Evolutionary conservation across 495 filamentous ascomycete species (phyloP).

Genomic region (Podospora sp.): DNA sequence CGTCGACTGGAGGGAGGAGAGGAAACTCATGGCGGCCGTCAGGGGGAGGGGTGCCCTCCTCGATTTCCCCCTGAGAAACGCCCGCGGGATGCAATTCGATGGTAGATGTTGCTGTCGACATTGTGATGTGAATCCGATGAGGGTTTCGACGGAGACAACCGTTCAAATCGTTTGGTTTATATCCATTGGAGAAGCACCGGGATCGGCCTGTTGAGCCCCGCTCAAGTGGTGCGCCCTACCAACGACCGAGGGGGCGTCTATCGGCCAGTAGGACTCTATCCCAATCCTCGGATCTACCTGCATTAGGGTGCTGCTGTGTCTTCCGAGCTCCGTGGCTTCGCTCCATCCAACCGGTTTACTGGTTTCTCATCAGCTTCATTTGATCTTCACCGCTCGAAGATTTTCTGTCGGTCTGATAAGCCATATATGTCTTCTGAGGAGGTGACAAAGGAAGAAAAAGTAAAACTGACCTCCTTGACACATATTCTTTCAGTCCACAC

Average conservation of each 20-base stretch:
- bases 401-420: too few relatives aligned
- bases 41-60: neutral
- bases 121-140: neutral
- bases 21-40: conserved; percentile 34
- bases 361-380: too few relatives aligned
- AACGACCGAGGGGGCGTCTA: neutral
- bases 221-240: neutral
- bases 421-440: too few relatives aligned
- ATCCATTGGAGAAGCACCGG: neutral
- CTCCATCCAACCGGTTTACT: too few relatives aligned
- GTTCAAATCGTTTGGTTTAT: neutral
- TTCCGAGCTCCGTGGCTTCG: too few relatives aligned
- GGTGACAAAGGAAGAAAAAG: too few relatives aligned
- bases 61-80: neutral
- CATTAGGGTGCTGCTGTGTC: too few relatives aligned
- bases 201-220: neutral
- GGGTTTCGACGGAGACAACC: neutral
- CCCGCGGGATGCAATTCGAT: conserved; percentile 3
- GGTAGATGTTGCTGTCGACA: neutral
- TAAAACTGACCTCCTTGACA: too few relatives aligned
- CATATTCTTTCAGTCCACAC: too few relatives aligned
- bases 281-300: too few relatives aligned
- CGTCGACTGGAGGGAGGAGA: conserved; percentile 59
- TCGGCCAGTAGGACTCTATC: too few relatives aligned
- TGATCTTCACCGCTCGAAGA: too few relatives aligned